phyloP scores from a whole-genome alignment of 2,329 filamentous ascomycete species.

The Stemphylium lycopersici region DNA sequence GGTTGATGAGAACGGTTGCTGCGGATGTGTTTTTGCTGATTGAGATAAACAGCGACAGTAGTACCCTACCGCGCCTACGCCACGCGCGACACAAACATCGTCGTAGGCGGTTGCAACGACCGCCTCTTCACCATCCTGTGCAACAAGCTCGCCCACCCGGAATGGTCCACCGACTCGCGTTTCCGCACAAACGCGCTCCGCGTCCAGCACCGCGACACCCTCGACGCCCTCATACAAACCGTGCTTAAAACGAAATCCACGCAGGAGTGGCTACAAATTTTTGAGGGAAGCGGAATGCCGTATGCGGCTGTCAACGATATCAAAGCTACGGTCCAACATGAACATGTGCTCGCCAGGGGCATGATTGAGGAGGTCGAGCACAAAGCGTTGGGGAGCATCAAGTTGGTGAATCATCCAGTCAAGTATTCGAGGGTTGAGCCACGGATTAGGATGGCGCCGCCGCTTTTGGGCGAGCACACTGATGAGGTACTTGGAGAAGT shows the following conservation, averaged over 20 bases:
- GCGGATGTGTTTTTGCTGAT: too few species aligned
- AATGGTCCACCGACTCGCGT: constrained; percentile 63
- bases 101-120: constrained; percentile 69
- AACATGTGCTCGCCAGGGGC: constrained; percentile 76
- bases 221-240: constrained; percentile 79
- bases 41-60: constrained; percentile 68
- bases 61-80: constrained; percentile 88
- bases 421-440: constrained; percentile 88
- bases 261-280: constrained; percentile 81
- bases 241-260: constrained; percentile 79
- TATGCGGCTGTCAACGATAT: constrained; percentile 95
- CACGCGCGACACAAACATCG: constrained; percentile 66
- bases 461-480: constrained; percentile 67
- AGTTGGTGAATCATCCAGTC: constrained; percentile 89
- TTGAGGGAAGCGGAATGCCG: constrained; percentile 91
- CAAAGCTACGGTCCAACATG: constrained; percentile 79
- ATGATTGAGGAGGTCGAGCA: constrained; percentile 93
- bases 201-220: constrained; percentile 71
- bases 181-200: constrained; percentile 65
- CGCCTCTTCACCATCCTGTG: constrained; percentile 65
- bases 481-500: constrained; percentile 42
- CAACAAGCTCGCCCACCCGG: constrained; percentile 61
- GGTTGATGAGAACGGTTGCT: too few species aligned
- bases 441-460: constrained; percentile 76
- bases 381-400: constrained; percentile 78